Evolutionary conservation across 2,329 filamentous ascomycete species (phyloP).

Genomic region (Fusarium brachygibbosum): DNA sequence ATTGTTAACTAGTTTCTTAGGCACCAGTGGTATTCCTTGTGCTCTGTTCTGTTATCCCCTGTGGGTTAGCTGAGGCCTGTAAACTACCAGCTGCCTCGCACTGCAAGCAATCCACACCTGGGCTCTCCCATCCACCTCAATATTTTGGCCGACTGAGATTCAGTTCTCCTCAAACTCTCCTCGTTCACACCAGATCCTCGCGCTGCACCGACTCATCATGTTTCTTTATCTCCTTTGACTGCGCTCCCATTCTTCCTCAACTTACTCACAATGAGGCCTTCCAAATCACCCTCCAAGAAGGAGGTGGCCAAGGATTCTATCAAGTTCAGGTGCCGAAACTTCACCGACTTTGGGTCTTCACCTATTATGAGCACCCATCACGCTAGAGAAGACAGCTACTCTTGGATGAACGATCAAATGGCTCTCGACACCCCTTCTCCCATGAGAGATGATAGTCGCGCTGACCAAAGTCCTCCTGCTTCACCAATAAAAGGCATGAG

Average conservation of each 20-base stretch:
- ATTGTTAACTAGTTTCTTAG: too few species aligned
- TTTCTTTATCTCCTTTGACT: background rate
- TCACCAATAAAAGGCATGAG: background rate
- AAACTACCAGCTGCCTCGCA: slow-evolving; percentile 24
- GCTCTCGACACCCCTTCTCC: background rate
- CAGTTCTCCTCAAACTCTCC: rapidly evolving
- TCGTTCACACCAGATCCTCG: background rate
- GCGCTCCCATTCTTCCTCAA: background rate
- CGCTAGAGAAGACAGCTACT: background rate
- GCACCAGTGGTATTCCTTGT: too few species aligned
- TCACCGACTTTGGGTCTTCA: background rate
- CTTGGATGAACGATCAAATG: background rate
- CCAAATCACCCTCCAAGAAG: background rate
- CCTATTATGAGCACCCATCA: background rate
- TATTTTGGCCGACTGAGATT: background rate
- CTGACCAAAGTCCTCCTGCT: background rate
- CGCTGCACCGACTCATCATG: too few species aligned
- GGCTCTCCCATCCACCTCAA: background rate
- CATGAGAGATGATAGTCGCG: too few species aligned
- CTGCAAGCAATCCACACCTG: background rate
- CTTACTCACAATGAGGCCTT: slow-evolving; percentile 1
- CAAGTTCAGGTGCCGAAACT: background rate
- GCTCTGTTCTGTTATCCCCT: too few species aligned
- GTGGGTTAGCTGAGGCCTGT: too few species aligned
- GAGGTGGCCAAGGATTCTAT: background rate